Conservation (phyloP, 164 flowering plant species). For the Warburgia ugandensis region DNA sequence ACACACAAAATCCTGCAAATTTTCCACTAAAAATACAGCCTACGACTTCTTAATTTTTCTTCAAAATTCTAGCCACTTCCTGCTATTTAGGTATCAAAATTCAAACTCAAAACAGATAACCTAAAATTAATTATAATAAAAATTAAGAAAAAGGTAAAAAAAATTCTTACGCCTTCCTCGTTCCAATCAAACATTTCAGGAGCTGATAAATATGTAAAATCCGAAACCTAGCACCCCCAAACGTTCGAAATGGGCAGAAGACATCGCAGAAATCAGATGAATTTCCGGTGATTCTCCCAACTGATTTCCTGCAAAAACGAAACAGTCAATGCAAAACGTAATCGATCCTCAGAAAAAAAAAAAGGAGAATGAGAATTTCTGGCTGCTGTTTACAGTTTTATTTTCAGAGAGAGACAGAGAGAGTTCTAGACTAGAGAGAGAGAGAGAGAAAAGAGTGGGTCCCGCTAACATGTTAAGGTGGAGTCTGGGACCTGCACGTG, state of each 20-base stretch:
- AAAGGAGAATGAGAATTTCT: too few relatives aligned
- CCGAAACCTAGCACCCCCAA: conserved; percentile 13
- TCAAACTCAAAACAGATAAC: too few relatives aligned
- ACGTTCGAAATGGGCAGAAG: conserved; percentile 6
- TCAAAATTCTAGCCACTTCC: neutral
- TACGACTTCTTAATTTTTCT: too few relatives aligned
- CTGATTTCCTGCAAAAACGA: too few relatives aligned
- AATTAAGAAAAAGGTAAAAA: neutral
- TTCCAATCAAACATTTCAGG: conserved; percentile 79
- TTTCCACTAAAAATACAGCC: too few relatives aligned
- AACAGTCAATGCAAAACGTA: too few relatives aligned
- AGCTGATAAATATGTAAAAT: conserved; percentile 12
- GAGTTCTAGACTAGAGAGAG: neutral
- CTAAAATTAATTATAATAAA: neutral
- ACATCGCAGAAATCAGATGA: conserved; percentile 28
- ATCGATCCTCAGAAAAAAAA: too few relatives aligned
- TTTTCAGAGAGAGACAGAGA: neutral
- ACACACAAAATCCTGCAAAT: too few relatives aligned
- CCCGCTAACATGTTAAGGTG: conserved; percentile 6
- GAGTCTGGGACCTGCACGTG: conserved; percentile 10
- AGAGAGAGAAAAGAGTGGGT: neutral
- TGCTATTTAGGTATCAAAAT: neutral
- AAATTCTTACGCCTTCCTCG: conserved; percentile 56
- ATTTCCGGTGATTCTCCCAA: too few relatives aligned
- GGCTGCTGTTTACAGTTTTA: too few relatives aligned